Evolutionary conservation across 352 stramenopile species (phyloP), one percentile per base, ranked within the genome.

Genomic region (Phytophthora pinifolia): DNA sequence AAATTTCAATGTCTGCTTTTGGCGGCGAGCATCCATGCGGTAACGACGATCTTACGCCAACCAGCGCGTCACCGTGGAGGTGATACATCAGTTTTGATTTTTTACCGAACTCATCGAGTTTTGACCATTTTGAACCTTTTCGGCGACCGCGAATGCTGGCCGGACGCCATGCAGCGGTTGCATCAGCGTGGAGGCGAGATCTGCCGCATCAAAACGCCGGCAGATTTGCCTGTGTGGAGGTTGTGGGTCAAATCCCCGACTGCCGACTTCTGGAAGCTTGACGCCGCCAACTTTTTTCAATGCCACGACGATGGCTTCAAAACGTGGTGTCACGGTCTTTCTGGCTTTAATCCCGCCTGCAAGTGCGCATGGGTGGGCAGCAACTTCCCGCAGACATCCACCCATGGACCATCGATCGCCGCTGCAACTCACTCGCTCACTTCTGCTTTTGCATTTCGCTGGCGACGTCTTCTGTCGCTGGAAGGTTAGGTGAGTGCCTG

Each of bases 221-320:
- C 39, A 14, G 39, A 9, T 46, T 46, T 46, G 25, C 22, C 3
- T 48, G 14, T 6, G 27, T 42, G 18, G 18, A 17, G 15, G 15
- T 30, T 15, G 29, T 49, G 12, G 25, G 6, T 34, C 48, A 46
- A 41, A 47, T 51, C 37, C 13, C 17, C 2, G 20, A 39, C 14
- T 20, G 10, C 34, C 34, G 9, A 9, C 35, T 41, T 41, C 35
- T 14, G 14, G 35, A 9, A 41, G 20, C 13, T 22, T 41, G 35
- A 22, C 20, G 20, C 20, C 20, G 20, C 20, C 20, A 22, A 22
- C 20, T 22, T 22, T 8, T 48, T 61, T 47, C 56, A 65, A 65
- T 3, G 3, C 2, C 42, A 27, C 41, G n/a, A 65, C 56, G 56
- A 62, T 62, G 54, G 53, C 53, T 63, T 52, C 55, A 64, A 48